Evolutionary conservation across 345 rosid genomes (phyloP).

Genomic region (Arabis alpina): DNA sequence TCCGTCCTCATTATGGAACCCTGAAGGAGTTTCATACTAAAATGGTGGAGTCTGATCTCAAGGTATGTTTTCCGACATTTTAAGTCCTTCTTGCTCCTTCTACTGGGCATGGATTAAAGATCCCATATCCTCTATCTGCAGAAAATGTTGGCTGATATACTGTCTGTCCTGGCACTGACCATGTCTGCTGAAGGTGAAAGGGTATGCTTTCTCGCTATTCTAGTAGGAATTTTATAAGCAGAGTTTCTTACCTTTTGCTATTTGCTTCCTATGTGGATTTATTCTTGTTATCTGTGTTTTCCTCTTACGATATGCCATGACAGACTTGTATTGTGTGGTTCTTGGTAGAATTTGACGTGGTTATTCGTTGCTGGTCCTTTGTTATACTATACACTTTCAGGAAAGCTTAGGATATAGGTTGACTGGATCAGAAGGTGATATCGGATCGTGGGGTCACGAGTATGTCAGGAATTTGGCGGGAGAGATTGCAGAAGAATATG

Average conservation of each 20-base stretch:
- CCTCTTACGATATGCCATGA: neutral
- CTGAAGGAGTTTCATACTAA: conserved; percentile 68
- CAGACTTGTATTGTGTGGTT: conserved; percentile 19
- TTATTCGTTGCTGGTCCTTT: conserved; percentile 23
- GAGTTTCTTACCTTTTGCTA: conserved; percentile 7
- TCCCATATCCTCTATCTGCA: conserved; percentile 48
- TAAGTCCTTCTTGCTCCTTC: conserved; percentile 3
- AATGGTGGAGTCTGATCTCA: conserved; percentile 72
- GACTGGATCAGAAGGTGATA: conserved; percentile 86
- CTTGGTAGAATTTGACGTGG: conserved; percentile 5
- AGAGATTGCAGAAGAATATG: conserved; percentile 81
- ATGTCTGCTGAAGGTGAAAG: conserved; percentile 97
- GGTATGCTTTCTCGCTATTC: conserved; percentile 53
- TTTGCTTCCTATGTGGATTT: conserved; percentile 6
- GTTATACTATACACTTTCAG: conserved; percentile 47
- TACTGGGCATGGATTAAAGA: conserved; percentile 23
- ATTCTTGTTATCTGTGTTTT: conserved; percentile 7
- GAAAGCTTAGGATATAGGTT: conserved; percentile 90
- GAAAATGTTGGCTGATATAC: conserved; percentile 85
- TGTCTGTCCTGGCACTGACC: conserved; percentile 89
- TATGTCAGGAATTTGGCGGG: conserved; percentile 97
- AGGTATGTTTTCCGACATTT: conserved; percentile 52
- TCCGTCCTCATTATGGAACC: conserved; percentile 92
- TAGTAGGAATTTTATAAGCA: conserved; percentile 4
- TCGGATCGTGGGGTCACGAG: conserved; percentile 98